Base-by-base conservation (phyloP, 306 rosid genomes). In the Elaeagnus macrophylla region DNA sequence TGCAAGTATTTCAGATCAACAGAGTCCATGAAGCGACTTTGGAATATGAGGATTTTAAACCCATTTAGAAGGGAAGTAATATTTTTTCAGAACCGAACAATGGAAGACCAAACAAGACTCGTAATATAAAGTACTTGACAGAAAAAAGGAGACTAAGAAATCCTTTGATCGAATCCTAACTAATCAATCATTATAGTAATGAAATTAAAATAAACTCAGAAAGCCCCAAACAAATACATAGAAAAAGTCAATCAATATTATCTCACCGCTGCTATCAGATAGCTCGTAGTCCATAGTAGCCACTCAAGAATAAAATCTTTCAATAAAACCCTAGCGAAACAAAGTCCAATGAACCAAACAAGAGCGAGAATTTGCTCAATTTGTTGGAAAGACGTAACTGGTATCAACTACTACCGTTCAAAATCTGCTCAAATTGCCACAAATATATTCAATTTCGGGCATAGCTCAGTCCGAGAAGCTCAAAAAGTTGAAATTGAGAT, bases 221-320 rank as follows among this genome's bases (percentile, higher is more conserved):
- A 44, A 57, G 38, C 41, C 44, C 8, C 59, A 11, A 39, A 25
- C 32, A 15, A 9, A 35, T 39, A 6, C 20, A 18, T 15, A 20
- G 44, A 36, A 67, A 62, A 61, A 48, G 9, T 18, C 12, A 7
- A 18, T 25, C 53, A 57, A 55, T 52, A 38, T 17, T 60, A 49
- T 48, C 94, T 71, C 76, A 85, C 95, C 95, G 49, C 95, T 85
- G 77, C 90, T 82, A 71, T 85, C 95, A 10, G 90, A 73, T 61
- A 65, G 81, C 56, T 81, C 81, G 75, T 77, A 75, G 51, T 80
- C 95, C 95, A 85, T 82, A 61, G 51, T 50, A 48, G 56, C 51
- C 55, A 46, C 48, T 6, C 38, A 54, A 63, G 51, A 57, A 67
- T 41, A 47, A 54, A 70, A 15, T 40, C 38, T 18, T 49, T 56